phyloP scores from a whole-genome alignment of 202 grass and related monocot genomes.

The Zizania palustris region DNA sequence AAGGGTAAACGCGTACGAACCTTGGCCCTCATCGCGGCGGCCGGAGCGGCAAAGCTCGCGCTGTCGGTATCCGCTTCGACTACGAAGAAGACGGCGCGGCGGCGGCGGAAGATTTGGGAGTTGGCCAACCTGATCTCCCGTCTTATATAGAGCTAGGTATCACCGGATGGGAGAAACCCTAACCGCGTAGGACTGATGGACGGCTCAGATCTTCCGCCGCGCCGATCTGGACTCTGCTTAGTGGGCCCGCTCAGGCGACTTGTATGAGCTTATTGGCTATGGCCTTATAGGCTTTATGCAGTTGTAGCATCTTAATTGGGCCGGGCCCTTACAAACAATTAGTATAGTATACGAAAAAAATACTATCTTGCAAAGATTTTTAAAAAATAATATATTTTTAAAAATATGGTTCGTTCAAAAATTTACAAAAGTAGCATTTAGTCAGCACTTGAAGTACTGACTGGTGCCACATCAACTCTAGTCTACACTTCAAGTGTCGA shows the following conservation, averaged over 20 bases:
- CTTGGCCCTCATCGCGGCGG: conserved; percentile 62
- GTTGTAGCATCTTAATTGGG: too few relatives aligned
- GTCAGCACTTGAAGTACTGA: too few relatives aligned
- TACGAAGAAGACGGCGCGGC: conserved; percentile 1
- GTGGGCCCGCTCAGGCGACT: conserved; percentile 7
- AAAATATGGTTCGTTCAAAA: too few relatives aligned
- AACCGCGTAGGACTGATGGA: conserved; percentile 5
- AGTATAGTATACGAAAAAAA: background rate
- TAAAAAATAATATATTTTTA: too few relatives aligned
- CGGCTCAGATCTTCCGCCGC: conserved; percentile 38
- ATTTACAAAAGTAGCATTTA: too few relatives aligned
- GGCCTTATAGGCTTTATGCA: background rate
- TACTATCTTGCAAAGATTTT: too few relatives aligned
- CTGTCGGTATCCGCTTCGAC: background rate
- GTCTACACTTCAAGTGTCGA: too few relatives aligned
- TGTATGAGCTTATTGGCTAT: too few relatives aligned
- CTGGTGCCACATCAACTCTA: too few relatives aligned
- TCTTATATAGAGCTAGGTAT: conserved; percentile 12
- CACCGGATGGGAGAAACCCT: conserved; percentile 30
- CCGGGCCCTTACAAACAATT: too few relatives aligned
- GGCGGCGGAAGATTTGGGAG: too few relatives aligned
- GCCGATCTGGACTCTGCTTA: background rate
- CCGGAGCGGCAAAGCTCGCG: background rate
- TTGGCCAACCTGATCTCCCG: background rate
- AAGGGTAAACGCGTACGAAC: background rate